Conservation (phyloP, 805 yeast genomes). For the Hanseniaspora valbyensis region DNA sequence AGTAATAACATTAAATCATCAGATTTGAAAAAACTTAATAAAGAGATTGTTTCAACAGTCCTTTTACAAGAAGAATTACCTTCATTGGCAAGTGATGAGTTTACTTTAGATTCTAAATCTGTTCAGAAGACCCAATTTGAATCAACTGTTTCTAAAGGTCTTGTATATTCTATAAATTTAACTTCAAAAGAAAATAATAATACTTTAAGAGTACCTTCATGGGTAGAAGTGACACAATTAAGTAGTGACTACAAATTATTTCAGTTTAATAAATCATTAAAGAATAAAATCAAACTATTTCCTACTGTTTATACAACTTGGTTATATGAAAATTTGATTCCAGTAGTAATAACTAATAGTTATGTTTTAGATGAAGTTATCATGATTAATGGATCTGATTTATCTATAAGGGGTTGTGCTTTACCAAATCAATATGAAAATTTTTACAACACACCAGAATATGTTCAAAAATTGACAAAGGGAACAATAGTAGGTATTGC, state of each 20-base stretch:
- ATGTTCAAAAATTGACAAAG: slow-evolving; percentile 26
- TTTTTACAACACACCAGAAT: slow-evolving; percentile 3
- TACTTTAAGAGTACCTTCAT: slow-evolving; percentile 53
- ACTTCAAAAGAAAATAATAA: slow-evolving; percentile 20
- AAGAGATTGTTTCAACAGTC: slow-evolving; percentile 6
- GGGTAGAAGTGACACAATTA: slow-evolving; percentile 39
- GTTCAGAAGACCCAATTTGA: slow-evolving; percentile 57
- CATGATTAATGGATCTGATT: slow-evolving; percentile 66
- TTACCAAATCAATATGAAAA: slow-evolving; percentile 27
- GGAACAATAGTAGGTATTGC: slow-evolving; percentile 68
- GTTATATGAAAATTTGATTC: slow-evolving; percentile 52
- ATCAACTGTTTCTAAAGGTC: slow-evolving; percentile 44
- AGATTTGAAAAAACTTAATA: slow-evolving; percentile 42
- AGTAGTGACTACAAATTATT: slow-evolving; percentile 8
- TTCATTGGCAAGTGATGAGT: slow-evolving; percentile 23
- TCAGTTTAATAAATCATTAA: slow-evolving; percentile 5
- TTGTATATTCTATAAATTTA: slow-evolving; percentile 41
- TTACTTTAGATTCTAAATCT: slow-evolving; percentile 33
- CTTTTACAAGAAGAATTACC: slow-evolving; percentile 4
- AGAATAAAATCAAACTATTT: slow-evolving; percentile 28
- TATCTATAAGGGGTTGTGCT: slow-evolving; percentile 57
- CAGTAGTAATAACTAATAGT: slow-evolving; percentile 58
- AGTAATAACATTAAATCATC: slow-evolving; percentile 71
- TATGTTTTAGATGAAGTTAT: slow-evolving; percentile 50
- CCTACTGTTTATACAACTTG: slow-evolving; percentile 72